Evolutionary conservation across 495 filamentous ascomycete species (phyloP).

Genomic region (Schizothecium vesticola): DNA sequence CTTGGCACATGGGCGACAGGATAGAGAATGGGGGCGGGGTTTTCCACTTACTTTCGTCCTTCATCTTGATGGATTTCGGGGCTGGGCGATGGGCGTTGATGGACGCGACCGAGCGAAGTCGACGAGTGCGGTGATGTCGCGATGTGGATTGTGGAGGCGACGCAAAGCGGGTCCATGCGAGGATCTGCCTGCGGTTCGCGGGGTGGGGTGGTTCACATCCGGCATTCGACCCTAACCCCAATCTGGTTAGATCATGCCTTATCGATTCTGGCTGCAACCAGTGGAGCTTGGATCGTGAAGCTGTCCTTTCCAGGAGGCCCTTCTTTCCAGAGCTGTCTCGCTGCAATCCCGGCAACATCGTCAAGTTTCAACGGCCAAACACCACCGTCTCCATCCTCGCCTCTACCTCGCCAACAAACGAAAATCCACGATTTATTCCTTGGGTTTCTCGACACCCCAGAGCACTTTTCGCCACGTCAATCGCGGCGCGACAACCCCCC

Average conservation of each 20-base stretch:
- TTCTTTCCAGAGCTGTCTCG: background rate
- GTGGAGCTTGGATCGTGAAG: constrained; percentile 9
- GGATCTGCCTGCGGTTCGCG: constrained; percentile 15
- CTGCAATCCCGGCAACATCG: background rate
- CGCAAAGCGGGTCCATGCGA: constrained; percentile 9
- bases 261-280: constrained; percentile 2
- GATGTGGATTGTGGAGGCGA: constrained; percentile 7
- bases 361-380: background rate
- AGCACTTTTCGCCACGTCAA: background rate
- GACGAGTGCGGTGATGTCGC: background rate
- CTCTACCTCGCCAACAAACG: background rate
- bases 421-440: background rate
- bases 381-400: background rate
- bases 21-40: background rate
- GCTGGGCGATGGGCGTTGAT: constrained; percentile 10
- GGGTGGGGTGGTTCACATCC: background rate
- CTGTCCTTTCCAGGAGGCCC: constrained; percentile 11
- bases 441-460: background rate
- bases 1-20: background rate
- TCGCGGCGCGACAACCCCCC: background rate
- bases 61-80: constrained; percentile 29
- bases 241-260: constrained; percentile 23
- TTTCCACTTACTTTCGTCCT: constrained; percentile 45
- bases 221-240: constrained; percentile 14
- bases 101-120: background rate